Evolutionary conservation across 768 basidiomycete genomes (phyloP).

Genomic region (Suillus spraguei): DNA sequence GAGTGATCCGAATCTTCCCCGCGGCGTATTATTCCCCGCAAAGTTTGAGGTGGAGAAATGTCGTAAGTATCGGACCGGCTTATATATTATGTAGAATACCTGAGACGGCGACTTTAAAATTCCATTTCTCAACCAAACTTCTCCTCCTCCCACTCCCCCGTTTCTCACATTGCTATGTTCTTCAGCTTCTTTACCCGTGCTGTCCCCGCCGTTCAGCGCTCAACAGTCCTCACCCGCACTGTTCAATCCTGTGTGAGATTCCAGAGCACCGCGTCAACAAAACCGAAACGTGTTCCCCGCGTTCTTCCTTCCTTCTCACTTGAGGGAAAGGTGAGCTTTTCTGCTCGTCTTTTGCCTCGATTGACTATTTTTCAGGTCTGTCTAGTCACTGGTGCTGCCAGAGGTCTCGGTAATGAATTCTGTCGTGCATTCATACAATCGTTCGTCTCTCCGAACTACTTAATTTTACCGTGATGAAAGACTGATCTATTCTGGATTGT

Average conservation of each 20-base stretch:
- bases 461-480: not conserved
- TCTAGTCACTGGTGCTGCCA: conserved; percentile 90
- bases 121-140: conserved; percentile 17
- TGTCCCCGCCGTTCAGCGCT: conserved; percentile 17
- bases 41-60: conserved; percentile 11
- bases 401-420: conserved; percentile 89
- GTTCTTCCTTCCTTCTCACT: conserved; percentile 80
- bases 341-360: not conserved
- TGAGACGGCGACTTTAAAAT: conserved; percentile 21
- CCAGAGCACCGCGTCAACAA: conserved; percentile 27
- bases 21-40: conserved; percentile 13
- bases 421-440: conserved; percentile 89
- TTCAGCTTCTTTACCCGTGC: conserved; percentile 29
- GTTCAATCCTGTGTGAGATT: conserved; percentile 19
- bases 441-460: conserved; percentile 37
- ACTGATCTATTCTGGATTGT: conserved; percentile 15
- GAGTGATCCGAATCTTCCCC: not conserved
- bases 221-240: conserved; percentile 17
- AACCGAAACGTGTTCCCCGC: conserved; percentile 35
- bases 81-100: conserved; percentile 13
- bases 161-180: conserved; percentile 29
- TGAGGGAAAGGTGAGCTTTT: conserved; percentile 61
- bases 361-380: conserved; percentile 59
- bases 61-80: conserved; percentile 17
- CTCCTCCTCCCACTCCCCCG: conserved; percentile 16